phyloP scores from a whole-genome alignment of 352 stramenopile genomes.

The Globisporangium rhizosaccharum region DNA sequence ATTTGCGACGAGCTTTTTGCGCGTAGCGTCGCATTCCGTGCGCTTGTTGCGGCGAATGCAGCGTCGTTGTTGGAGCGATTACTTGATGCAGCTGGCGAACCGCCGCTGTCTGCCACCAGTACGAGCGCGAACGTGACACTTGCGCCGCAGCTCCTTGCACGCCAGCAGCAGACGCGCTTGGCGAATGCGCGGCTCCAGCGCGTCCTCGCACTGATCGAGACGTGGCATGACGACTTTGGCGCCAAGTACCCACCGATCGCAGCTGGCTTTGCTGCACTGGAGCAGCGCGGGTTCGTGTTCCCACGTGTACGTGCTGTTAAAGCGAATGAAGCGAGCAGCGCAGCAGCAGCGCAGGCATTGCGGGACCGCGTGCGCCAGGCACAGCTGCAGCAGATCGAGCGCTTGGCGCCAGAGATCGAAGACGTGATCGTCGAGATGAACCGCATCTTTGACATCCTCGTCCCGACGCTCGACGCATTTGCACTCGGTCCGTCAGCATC shows the following conservation, averaged over 20 bases:
- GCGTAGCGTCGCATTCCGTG: conserved; percentile 45
- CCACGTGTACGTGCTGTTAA: conserved; percentile 14
- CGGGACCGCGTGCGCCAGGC: conserved; percentile 11
- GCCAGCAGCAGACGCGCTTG: background rate
- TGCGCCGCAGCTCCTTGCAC: conserved; percentile 11
- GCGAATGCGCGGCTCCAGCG: conserved; percentile 5
- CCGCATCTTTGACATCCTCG: conserved; percentile 66
- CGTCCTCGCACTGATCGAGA: conserved; percentile 51
- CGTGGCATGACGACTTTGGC: conserved; percentile 59
- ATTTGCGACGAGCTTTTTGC: conserved; percentile 56
- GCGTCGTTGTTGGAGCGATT: conserved; percentile 42
- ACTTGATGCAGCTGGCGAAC: conserved; percentile 36
- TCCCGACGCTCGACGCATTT: conserved; percentile 70
- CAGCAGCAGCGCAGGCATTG: conserved; percentile 9
- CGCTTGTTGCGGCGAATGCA: conserved; percentile 33
- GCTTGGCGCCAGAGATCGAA: conserved; percentile 57
- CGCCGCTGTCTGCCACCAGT: background rate
- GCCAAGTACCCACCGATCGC: conserved; percentile 46
- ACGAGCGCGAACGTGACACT: background rate
- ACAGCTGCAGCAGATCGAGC: conserved; percentile 31
- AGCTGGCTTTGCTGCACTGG: conserved; percentile 39
- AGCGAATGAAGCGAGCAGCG: conserved; percentile 23
- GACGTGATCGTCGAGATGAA: conserved; percentile 62
- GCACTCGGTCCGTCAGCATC: conserved; percentile 14
- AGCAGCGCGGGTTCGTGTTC: conserved; percentile 51